Conservation (phyloP, 2,329 filamentous ascomycete genomes). For the Fusarium neocosmosporiellum region DNA sequence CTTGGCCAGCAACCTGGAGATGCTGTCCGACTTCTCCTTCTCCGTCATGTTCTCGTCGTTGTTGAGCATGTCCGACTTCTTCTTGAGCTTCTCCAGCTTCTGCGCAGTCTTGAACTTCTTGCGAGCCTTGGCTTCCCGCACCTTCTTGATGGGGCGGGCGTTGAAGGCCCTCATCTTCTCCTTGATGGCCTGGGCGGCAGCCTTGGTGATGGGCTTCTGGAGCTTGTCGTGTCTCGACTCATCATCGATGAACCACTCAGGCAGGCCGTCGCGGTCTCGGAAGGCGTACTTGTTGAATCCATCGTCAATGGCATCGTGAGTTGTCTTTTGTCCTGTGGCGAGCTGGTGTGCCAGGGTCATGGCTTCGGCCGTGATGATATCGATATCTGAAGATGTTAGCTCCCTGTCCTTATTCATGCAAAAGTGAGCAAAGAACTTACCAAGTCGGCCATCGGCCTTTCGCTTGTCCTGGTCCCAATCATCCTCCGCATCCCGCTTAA, state of each 20-base stretch:
- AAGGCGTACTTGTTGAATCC: constrained; percentile 93
- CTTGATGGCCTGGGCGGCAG: constrained; percentile 90
- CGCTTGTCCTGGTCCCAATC: constrained; percentile 76
- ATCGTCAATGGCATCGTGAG: constrained; percentile 85
- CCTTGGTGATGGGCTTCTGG: constrained; percentile 90
- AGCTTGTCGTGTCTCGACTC: constrained; percentile 85
- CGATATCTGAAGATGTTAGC: constrained; percentile 72
- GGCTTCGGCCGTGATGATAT: constrained; percentile 99
- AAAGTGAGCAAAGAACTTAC: constrained; percentile 52
- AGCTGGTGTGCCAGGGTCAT: constrained; percentile 97
- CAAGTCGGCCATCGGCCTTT: constrained; percentile 70
- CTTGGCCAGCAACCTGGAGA: constrained; percentile 82
- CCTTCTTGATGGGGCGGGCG: constrained; percentile 98
- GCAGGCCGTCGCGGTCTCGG: constrained; percentile 89
- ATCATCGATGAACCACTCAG: constrained; percentile 98
- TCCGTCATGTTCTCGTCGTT: constrained; percentile 94
- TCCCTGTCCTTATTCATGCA: too few relatives aligned
- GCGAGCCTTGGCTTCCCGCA: constrained; percentile 92
- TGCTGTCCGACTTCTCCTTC: constrained; percentile 91
- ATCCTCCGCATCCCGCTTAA: constrained; percentile 61
- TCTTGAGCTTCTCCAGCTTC: constrained; percentile 91
- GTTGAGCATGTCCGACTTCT: constrained; percentile 91
- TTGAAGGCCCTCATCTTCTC: constrained; percentile 94
- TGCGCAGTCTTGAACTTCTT: constrained; percentile 98
- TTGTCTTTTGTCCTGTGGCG: constrained; percentile 85